Base-by-base conservation (phyloP, 805 yeast species). In the Kazachstania kunashirensis region DNA sequence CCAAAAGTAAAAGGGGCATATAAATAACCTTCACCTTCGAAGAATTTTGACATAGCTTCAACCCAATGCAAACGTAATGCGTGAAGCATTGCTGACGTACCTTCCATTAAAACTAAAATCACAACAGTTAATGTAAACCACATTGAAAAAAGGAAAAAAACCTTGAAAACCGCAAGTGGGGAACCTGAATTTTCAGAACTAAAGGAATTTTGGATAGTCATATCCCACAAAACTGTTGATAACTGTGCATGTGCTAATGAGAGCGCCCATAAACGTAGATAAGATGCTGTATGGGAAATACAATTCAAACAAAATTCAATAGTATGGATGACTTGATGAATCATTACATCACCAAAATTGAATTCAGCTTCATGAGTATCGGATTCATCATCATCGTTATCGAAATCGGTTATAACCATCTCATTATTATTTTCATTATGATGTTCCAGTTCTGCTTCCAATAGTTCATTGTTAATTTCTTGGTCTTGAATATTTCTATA, bases 61-160 rank as follows among this genome's bases (percentile, higher is more conserved):
- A 92, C 98, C 99, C 99, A 92, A 61, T 92, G 98, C 55, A 92
- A 73, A 70, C 99, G 84, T 55, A 92, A 72, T n/a, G 96, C 82
- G 63, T 92, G 99, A 55, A 92, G 73, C 98, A 92, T 92, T 24
- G 98, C 98, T 18, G 96, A 85, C 0, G 99, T 92, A 41, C 98
- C 99, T 63, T 92, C 99, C 99, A 92, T 92, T 36, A 83, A 67
- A 11, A 92, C 97, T 53, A 92, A 70, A 49, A 92, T 85, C 52
- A 84, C 81, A 18, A 88, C 89, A 0, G 98, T 89, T 43, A 92
- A 67, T 3, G 75, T 75, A 59, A 92, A 86, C 99, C 99, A 92
- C 81, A 92, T 77, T 16, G 81, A 95, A 59, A 92, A 92, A 55
- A 92, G 63, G 17, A 81, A 53, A 26, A 88, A 92, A 2, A 84